Evolutionary conservation across 371 early-diverging fungal genomes (phyloP).

Genomic region (Conidiobolus incongruus): DNA sequence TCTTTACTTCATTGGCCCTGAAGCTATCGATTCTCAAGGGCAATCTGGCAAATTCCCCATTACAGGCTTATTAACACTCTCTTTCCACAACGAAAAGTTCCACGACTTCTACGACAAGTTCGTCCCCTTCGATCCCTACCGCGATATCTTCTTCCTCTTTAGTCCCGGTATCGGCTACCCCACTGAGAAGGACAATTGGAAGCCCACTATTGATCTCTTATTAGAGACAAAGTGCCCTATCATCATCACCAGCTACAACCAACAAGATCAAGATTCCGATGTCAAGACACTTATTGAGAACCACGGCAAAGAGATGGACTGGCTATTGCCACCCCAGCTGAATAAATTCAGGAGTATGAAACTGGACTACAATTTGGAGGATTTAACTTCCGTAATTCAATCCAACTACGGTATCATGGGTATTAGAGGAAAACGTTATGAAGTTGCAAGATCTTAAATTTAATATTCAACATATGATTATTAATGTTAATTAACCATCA

Average conservation of each 20-base stretch:
- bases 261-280: slow-evolving; percentile 36
- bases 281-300: slow-evolving; percentile 31
- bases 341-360: slow-evolving; percentile 52
- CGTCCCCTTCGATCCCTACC: slow-evolving; percentile 54
- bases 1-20: slow-evolving; percentile 64
- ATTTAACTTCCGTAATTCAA: slow-evolving; percentile 43
- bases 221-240: slow-evolving; percentile 66
- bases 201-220: slow-evolving; percentile 35
- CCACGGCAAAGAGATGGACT: slow-evolving; percentile 19
- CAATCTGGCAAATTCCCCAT: slow-evolving; percentile 17
- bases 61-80: slow-evolving; percentile 22
- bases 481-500: too few relatives aligned
- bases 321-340: slow-evolving; percentile 42
- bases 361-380: slow-evolving; percentile 45
- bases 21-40: slow-evolving; percentile 30
- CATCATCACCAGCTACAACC: slow-evolving; percentile 56
- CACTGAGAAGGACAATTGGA: slow-evolving; percentile 35
- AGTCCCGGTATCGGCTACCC: slow-evolving; percentile 55
- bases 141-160: slow-evolving; percentile 61
- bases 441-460: too few relatives aligned
- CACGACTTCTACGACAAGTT: slow-evolving; percentile 16
- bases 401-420: slow-evolving; percentile 70
- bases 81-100: slow-evolving; percentile 18
- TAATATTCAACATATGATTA: too few relatives aligned
- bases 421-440: slow-evolving; percentile 65